phyloP scores from a whole-genome alignment of 129 eudicot genomes.

The Tagetes erecta region DNA sequence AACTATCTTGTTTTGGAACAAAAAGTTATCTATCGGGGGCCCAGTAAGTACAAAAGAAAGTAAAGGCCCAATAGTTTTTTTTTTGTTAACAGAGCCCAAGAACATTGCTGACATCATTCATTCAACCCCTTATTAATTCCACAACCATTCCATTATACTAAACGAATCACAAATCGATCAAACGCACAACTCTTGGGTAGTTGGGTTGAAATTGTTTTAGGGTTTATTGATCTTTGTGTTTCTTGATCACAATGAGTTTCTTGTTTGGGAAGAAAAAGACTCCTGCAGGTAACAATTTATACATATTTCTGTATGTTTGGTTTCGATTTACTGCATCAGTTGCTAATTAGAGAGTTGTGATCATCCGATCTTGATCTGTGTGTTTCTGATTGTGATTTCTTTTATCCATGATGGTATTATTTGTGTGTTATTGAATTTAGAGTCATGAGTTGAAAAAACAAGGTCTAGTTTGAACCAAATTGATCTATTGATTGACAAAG shows the following conservation, averaged over 20 bases:
- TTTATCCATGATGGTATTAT: constrained; percentile 18
- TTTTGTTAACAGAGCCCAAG: not conserved
- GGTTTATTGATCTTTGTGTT: constrained; percentile 27
- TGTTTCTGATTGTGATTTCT: constrained; percentile 14
- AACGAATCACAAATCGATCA: constrained; percentile 4
- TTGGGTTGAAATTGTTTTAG: not conserved
- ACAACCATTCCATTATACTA: not conserved
- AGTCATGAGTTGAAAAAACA: not conserved
- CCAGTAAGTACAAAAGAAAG: not conserved
- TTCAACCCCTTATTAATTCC: not conserved
- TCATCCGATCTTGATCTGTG: not conserved
- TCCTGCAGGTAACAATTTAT: constrained; percentile 35
- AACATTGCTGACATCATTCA: not conserved
- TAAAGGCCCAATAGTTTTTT: not conserved
- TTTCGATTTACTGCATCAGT: constrained; percentile 8
- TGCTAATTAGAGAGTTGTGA: not conserved
- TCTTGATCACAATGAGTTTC: constrained; percentile 39
- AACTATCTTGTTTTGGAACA: no score
- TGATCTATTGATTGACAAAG: not conserved
- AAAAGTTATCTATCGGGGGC: no score
- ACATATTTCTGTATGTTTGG: constrained; percentile 1
- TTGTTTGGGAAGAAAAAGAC: constrained; percentile 46
- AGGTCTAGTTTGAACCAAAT: not conserved
- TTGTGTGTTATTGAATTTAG: constrained; percentile 4
- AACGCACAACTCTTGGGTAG: not conserved